Evolutionary conservation across 129 eudicot genomes (phyloP), one percentile per base, ranked within the genome.

Genomic region (Pseudognaphalium luteoalbum): DNA sequence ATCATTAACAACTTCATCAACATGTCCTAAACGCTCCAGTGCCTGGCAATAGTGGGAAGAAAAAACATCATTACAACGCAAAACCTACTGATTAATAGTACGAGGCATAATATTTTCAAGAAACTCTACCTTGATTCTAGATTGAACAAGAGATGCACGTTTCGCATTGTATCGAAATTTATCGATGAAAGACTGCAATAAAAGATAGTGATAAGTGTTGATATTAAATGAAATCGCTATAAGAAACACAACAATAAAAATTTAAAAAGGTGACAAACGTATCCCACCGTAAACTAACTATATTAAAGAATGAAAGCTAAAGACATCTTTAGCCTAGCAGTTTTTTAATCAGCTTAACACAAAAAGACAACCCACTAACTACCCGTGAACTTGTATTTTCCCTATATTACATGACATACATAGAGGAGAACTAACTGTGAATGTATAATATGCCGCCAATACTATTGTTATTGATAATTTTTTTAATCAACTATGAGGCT

Each of bases 91-190:
- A 25, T 17, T 60, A 15, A 51, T 33, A 63, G 35, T 1, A 77
- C 5, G 22, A 80, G 56, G 29, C 72, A 66, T 39, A 77, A 61
- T 22, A 77, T 35, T 50, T 54, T 39, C 28, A 54, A 30, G 29
- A 34, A 80, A 67, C 57, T 34, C 37, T 77, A 94, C 99, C 97
- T 94, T 94, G 76, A 94, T 94, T 86, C 99, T 91, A 62, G 99
- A 94, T 79, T 94, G 99, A 73, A 94, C 99, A 81, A 94, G 99
- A 81, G 99, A 91, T 51, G 99, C 97, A 75, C 99, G 97, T 86
- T 94, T 94, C 57, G 99, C 99, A 78, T 94, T 94, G 87, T 91
- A 94, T 44, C 99, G 96, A 78, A 94, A 94, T 82, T 94, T 94
- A 76, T 94, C 99, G 54, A 94, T 94, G 74, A 94, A 94, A 44